A percentile compares a stretch with the other conserved stretches of the same genome.
Evolutionary conservation across 1,284 basidiomycete species (phyloP).

Genomic region (Rhodotorula glutinis): DNA sequence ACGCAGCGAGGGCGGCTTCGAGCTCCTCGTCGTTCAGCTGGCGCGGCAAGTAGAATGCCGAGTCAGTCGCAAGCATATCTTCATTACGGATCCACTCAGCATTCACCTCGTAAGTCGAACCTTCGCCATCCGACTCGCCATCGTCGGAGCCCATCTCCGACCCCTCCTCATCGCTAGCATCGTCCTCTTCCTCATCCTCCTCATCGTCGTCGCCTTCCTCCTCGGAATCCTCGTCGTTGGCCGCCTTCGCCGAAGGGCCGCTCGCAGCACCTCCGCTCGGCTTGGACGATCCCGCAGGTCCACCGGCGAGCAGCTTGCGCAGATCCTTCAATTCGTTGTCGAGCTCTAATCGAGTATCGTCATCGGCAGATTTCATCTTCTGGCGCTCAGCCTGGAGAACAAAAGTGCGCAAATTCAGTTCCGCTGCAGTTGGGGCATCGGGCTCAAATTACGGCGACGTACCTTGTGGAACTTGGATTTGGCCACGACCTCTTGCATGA

Average conservation of each 20-base stretch:
- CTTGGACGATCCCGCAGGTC: slow-evolving; percentile 7
- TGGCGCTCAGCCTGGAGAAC: slow-evolving; percentile 70
- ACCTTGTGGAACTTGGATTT: slow-evolving; percentile 96
- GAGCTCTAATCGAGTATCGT: slow-evolving; percentile 79
- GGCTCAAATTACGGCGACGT: slow-evolving; percentile 18
- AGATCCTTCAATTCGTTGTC: slow-evolving; percentile 85
- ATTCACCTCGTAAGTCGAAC: slow-evolving; percentile 26
- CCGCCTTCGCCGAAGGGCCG: background rate
- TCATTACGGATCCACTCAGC: too few relatives aligned
- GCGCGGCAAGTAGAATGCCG: too few relatives aligned
- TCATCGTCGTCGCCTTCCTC: slow-evolving; percentile 6
- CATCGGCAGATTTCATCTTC: slow-evolving; percentile 79
- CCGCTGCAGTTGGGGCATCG: background rate
- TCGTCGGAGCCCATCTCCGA: background rate
- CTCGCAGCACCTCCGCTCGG: background rate
- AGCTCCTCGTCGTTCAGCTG: slow-evolving; percentile 33
- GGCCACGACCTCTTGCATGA: slow-evolving; percentile 96
- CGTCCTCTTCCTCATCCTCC: slow-evolving; percentile 18
- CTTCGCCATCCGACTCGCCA: slow-evolving; percentile 8
- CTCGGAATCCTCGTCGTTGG: slow-evolving; percentile 19
- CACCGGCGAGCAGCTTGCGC: slow-evolving; percentile 65
- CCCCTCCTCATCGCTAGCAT: slow-evolving; percentile 49
- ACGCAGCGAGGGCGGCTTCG: slow-evolving; percentile 36
- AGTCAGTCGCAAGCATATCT: too few relatives aligned
- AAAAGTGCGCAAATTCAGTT: background rate